Evolutionary conservation across 164 flowering plant species (phyloP).

Genomic region (Berberis thunbergii): DNA sequence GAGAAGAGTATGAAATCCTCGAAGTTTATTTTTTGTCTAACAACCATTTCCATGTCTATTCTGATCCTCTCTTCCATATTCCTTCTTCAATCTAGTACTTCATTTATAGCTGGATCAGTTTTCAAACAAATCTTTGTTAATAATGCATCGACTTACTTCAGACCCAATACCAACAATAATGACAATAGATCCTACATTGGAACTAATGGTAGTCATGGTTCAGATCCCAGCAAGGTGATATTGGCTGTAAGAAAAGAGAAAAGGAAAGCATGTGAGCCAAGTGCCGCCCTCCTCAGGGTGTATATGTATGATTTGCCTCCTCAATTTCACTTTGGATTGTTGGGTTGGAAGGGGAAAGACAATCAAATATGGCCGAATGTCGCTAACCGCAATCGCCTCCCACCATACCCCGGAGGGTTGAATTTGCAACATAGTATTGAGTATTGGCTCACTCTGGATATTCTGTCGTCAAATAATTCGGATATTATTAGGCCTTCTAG

Average conservation of each 20-base stretch:
- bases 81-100: constrained; percentile 31
- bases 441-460: constrained; percentile 92
- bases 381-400: constrained; percentile 22
- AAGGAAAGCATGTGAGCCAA: constrained; percentile 23
- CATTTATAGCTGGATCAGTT: constrained; percentile 37
- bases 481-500: constrained; percentile 44
- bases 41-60: constrained; percentile 37
- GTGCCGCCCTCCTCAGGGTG: constrained; percentile 37
- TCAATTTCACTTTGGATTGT: constrained; percentile 74
- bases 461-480: constrained; percentile 46
- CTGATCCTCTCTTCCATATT: constrained; percentile 42
- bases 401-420: constrained; percentile 83
- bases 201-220: constrained; percentile 10
- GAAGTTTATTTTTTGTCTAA: constrained; percentile 38
- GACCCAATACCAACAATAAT: constrained; percentile 14
- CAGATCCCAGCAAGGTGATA: constrained; percentile 6
- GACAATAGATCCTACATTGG: constrained; percentile 5
- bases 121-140: constrained; percentile 37
- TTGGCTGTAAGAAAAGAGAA: constrained; percentile 10
- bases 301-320: constrained; percentile 87
- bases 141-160: constrained; percentile 29
- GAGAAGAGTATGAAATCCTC: constrained; percentile 46
- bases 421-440: constrained; percentile 86
- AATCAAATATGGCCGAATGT: constrained; percentile 67
- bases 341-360: constrained; percentile 52